Conservation (phyloP, 805 yeast genomes). For the Teunomyces aglyptinius region DNA sequence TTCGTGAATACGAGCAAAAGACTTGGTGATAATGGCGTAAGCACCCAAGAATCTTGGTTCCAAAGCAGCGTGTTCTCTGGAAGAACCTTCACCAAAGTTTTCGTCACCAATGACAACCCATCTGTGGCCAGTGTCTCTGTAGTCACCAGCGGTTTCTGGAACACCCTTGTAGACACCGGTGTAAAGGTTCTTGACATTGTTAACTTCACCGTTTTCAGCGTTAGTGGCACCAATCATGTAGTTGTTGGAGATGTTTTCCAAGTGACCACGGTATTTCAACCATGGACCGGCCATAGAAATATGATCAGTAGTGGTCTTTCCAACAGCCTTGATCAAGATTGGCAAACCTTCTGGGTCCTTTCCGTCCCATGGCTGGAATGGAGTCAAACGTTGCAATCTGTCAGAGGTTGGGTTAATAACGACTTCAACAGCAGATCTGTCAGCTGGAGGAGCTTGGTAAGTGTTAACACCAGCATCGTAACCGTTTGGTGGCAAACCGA, state of each 20-base stretch:
- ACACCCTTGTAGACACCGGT: constrained; percentile 93
- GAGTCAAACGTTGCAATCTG: constrained; percentile 91
- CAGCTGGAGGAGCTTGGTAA: constrained; percentile 95
- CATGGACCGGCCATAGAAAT: constrained; percentile 99
- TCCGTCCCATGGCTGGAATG: constrained; percentile 96
- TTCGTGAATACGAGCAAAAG: constrained; percentile 98
- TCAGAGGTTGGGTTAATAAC: constrained; percentile 85
- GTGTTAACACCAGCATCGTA: constrained; percentile 93
- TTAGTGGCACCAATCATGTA: constrained; percentile 99
- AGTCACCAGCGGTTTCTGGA: constrained; percentile 93
- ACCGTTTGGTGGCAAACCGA: constrained; percentile 85
- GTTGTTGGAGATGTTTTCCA: constrained; percentile 97
- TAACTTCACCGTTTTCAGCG: constrained; percentile 93
- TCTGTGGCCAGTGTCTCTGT: constrained; percentile 87
- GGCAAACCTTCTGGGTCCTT: constrained; percentile 87
- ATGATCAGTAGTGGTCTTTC: constrained; percentile 99
- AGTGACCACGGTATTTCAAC: constrained; percentile 99
- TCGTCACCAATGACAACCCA: constrained; percentile 99
- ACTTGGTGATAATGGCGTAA: constrained; percentile 94
- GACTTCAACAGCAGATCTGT: constrained; percentile 73
- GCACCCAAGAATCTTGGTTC: constrained; percentile 99
- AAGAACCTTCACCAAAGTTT: constrained; percentile 98
- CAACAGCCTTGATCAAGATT: constrained; percentile 91
- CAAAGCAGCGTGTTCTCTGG: constrained; percentile 98
- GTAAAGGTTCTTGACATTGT: constrained; percentile 83